phyloP scores from a whole-genome alignment of 345 rosid genomes.

The Pugionium dolabratum region DNA sequence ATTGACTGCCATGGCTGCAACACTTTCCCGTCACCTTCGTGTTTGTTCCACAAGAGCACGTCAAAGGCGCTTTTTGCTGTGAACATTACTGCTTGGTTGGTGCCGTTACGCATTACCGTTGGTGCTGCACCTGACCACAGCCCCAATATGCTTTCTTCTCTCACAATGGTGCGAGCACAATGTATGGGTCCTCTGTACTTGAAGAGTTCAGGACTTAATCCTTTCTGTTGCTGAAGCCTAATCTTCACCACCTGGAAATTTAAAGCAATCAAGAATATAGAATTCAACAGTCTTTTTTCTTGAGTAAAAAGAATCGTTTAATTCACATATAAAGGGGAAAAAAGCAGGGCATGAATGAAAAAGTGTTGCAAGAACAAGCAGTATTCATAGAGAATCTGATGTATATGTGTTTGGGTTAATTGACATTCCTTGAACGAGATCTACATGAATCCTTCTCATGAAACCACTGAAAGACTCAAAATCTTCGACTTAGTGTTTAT shows the following conservation, averaged over 20 bases:
- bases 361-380: too few species aligned
- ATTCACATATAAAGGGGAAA: too few species aligned
- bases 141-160: conserved; percentile 79
- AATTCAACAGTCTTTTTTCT: too few species aligned
- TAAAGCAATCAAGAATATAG: neutral
- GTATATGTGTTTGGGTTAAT: too few species aligned
- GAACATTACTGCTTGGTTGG: conserved; percentile 97
- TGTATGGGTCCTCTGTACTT: conserved; percentile 95
- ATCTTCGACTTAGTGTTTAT: neutral
- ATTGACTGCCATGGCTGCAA: conserved; percentile 95
- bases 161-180: conserved; percentile 65
- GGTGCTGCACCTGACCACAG: conserved; percentile 98
- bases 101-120: conserved; percentile 95
- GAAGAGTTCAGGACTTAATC: conserved; percentile 69
- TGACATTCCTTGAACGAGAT: too few species aligned
- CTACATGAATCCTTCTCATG: too few species aligned
- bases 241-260: conserved; percentile 82
- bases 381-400: too few species aligned
- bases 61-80: conserved; percentile 88
- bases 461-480: neutral
- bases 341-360: too few species aligned
- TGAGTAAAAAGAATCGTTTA: too few species aligned
- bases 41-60: conserved; percentile 80
- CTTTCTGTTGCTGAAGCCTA: conserved; percentile 92
- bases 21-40: conserved; percentile 86